phyloP scores from a whole-genome alignment of 2,329 filamentous ascomycete species.

The Cercospora brassicicola region DNA sequence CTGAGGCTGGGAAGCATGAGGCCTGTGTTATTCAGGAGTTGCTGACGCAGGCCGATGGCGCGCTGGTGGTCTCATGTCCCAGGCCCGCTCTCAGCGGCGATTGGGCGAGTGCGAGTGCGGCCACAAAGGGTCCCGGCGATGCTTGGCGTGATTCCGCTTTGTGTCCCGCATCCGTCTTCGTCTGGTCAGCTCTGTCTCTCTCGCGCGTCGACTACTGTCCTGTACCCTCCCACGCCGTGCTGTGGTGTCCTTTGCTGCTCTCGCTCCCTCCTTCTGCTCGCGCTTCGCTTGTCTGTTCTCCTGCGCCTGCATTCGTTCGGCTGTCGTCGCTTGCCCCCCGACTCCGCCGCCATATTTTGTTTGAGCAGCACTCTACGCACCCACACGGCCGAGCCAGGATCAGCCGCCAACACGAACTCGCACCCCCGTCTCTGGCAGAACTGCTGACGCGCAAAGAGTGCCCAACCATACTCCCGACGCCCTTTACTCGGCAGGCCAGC shows the following conservation, averaged over 20 bases:
- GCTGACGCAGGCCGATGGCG: not conserved
- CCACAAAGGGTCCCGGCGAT: not conserved
- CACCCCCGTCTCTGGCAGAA: not conserved
- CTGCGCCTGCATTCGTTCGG: not conserved
- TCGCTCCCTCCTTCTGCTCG: not conserved
- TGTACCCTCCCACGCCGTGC: not conserved
- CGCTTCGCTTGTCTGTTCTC: not conserved
- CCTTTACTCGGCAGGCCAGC: not conserved
- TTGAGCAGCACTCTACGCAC: not conserved
- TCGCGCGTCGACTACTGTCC: not conserved
- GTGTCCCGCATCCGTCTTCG: not conserved
- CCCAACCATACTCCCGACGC: not conserved
- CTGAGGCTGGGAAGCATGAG: not conserved
- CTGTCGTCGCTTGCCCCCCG: not conserved
- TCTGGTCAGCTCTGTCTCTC: not conserved
- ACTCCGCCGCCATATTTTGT: not conserved
- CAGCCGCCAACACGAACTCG: not conserved
- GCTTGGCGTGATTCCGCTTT: not conserved
- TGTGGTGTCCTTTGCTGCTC: not conserved
- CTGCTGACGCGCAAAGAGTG: not conserved
- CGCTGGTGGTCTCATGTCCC: not conserved
- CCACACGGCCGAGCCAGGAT: not conserved
- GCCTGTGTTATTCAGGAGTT: not conserved
- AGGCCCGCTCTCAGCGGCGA: not conserved
- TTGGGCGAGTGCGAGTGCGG: not conserved